A percentile compares a stretch with the other conserved stretches of the same genome.
phyloP scores from a whole-genome alignment of 345 rosid species.

The Barbarea vulgaris region DNA sequence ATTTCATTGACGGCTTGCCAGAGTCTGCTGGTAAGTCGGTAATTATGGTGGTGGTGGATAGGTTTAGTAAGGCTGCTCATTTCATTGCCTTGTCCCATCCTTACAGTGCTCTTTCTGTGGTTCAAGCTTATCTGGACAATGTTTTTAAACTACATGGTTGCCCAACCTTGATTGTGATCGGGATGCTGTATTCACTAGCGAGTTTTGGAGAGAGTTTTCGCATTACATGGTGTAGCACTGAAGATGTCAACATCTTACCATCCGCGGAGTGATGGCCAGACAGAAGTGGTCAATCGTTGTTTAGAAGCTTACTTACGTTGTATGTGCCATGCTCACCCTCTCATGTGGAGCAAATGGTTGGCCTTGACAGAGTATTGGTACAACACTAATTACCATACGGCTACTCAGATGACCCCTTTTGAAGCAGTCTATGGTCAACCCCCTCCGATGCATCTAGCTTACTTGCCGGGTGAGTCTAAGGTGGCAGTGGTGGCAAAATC shows the following conservation, averaged over 20 bases:
- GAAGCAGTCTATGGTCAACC: neutral
- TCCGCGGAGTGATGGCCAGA: neutral
- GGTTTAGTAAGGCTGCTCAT: too few relatives aligned
- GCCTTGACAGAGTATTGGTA: neutral
- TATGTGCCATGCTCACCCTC: too few relatives aligned
- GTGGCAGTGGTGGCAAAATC: neutral
- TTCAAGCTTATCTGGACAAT: neutral
- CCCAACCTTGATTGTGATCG: neutral
- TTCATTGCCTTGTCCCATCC: too few relatives aligned
- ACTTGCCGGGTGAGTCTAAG: neutral
- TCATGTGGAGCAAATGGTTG: too few relatives aligned
- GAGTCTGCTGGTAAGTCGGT: too few relatives aligned
- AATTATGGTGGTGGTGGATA: too few relatives aligned
- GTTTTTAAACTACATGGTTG: neutral
- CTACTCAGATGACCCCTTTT: accelerated
- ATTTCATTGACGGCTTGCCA: too few relatives aligned
- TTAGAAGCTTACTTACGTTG: too few relatives aligned
- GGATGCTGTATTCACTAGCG: neutral
- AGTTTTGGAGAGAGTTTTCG: neutral
- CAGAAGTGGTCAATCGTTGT: too few relatives aligned
- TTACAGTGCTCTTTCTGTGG: neutral
- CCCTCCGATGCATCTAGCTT: neutral
- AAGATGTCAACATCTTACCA: neutral
- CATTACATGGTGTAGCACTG: neutral
- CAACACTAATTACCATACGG: neutral